phyloP scores from a whole-genome alignment of 331 rosid genomes.

The Cucumis variabilis region DNA sequence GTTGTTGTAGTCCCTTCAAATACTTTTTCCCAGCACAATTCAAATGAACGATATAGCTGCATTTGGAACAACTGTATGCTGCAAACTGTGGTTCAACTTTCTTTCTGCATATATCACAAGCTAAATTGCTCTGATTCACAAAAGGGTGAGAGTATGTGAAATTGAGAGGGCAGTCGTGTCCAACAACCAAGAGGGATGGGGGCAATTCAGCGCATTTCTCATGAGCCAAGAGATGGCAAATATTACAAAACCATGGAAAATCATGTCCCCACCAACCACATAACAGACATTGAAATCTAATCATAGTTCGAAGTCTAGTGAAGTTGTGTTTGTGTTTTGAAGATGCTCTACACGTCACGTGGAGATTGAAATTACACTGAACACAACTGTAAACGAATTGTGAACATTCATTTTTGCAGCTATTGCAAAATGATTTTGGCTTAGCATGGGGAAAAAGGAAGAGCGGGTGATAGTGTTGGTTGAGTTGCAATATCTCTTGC shows the following conservation, averaged over 20 bases:
- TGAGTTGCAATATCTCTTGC: background rate
- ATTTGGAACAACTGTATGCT: constrained; percentile 3
- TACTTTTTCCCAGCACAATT: constrained; percentile 1
- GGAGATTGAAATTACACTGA: constrained; percentile 7
- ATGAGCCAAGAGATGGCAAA: constrained; percentile 27
- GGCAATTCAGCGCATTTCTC: constrained; percentile 21
- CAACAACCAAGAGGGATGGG: background rate
- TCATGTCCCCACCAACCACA: background rate
- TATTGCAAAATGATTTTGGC: background rate
- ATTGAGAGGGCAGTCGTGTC: background rate
- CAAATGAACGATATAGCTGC: background rate
- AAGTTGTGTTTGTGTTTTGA: background rate
- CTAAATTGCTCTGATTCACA: background rate
- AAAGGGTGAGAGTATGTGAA: constrained; percentile 15
- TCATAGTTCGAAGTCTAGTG: background rate
- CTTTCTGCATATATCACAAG: constrained; percentile 18
- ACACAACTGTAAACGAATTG: background rate
- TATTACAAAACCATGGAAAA: constrained; percentile 24
- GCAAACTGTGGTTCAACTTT: background rate
- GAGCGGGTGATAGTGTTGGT: background rate
- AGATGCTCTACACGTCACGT: background rate
- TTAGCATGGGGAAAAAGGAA: background rate
- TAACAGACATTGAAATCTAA: background rate
- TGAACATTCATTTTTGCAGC: background rate
- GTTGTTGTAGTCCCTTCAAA: background rate